These are phyloP conservation scores for Sutorius eximius DNA, from an alignment of 1,284 basidiomycete species.

Conservation along the genomic window DNA sequence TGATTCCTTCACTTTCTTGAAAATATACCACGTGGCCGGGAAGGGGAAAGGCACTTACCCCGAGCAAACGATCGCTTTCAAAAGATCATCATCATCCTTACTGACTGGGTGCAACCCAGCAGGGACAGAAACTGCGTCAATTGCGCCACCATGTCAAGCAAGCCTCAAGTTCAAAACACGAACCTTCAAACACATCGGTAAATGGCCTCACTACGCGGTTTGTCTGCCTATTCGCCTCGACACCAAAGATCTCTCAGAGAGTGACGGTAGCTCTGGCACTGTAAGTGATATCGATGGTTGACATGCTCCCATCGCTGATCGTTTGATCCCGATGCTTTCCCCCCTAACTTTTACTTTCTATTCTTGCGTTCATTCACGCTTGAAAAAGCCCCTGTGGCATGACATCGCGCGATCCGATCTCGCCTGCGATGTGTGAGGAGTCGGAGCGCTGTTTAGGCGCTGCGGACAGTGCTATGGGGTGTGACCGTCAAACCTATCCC, in stretches of 20 bases:
- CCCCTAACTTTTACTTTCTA: not conserved
- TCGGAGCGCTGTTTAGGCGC: not conserved
- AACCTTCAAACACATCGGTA: not conserved
- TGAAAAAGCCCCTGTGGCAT: not conserved
- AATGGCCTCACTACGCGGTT: not conserved
- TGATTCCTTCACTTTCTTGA: not conserved
- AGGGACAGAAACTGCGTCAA: not conserved
- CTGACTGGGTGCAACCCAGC: no score
- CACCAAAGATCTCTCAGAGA: not conserved
- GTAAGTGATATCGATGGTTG: no score
- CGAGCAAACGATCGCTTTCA: not conserved
- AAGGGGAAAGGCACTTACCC: not conserved
- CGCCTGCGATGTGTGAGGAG: not conserved
- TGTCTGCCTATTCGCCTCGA: not conserved
- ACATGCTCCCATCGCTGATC: not conserved
- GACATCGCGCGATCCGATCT: not conserved
- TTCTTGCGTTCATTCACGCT: not conserved
- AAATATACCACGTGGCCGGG: not conserved
- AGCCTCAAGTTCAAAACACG: not conserved
- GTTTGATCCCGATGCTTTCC: not conserved
- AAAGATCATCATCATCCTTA: not conserved
- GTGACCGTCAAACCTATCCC: not conserved
- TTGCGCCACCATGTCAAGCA: not conserved
- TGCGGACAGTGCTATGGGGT: not conserved
- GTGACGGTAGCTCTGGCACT: not conserved